Evolutionary conservation across 805 yeast genomes (phyloP).

Genomic region (Zygosaccharomyces bailii): DNA sequence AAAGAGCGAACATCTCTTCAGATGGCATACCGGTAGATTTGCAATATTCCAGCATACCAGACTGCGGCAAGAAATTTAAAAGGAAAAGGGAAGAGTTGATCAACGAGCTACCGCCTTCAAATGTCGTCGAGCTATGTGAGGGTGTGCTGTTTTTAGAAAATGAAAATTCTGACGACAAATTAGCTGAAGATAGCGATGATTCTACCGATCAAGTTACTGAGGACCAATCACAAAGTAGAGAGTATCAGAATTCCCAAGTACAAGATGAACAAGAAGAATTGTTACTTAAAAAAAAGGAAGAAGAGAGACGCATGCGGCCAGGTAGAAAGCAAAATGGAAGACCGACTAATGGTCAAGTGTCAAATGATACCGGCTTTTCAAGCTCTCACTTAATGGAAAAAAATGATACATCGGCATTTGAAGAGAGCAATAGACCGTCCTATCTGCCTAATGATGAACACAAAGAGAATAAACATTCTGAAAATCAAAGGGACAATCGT

Average conservation of each 20-base stretch:
- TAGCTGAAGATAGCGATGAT: conserved; percentile 16
- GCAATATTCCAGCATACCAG: conserved; percentile 17
- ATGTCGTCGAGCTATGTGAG: conserved; percentile 22
- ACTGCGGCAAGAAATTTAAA: conserved; percentile 18
- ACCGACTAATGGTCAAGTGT: not conserved
- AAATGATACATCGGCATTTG: not conserved
- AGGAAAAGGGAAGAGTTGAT: conserved; percentile 21
- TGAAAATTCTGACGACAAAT: conserved; percentile 14
- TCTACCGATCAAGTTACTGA: conserved; percentile 1
- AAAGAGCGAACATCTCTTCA: conserved; percentile 17
- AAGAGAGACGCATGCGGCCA: not conserved
- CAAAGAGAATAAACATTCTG: not conserved
- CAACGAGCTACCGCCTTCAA: conserved; percentile 19
- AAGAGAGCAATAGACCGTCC: not conserved
- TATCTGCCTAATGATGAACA: not conserved
- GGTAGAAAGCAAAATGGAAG: not conserved
- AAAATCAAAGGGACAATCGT: not conserved
- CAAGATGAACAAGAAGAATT: not conserved
- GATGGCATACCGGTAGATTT: conserved; percentile 28
- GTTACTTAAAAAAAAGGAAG: not conserved
- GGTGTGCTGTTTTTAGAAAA: conserved; percentile 31
- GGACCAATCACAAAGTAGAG: not conserved
- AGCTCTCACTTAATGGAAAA: not conserved
- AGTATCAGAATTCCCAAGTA: not conserved
- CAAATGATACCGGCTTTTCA: not conserved